These are phyloP conservation scores for Glomus cerebriforme DNA, from an alignment of 192 early-diverging fungal genomes.

Conservation along the genomic window DNA sequence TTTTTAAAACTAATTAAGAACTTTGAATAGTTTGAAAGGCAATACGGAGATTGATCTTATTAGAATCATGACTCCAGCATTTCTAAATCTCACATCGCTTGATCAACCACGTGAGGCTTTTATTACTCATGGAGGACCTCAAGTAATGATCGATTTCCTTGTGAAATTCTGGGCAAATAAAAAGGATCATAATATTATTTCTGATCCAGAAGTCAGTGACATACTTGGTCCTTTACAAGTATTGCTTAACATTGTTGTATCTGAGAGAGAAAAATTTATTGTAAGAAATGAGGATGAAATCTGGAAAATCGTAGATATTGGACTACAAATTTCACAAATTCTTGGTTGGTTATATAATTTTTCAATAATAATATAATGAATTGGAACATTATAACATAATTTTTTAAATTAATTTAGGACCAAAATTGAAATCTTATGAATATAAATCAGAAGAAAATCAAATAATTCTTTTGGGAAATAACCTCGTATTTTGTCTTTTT, in stretches of 20 bases:
- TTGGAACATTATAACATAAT: not conserved
- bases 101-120: conserved; percentile 7
- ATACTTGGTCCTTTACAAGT: conserved; percentile 5
- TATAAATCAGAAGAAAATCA: not conserved
- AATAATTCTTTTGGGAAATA: conserved; percentile 2
- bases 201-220: not conserved
- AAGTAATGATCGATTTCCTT: not conserved
- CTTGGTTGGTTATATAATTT: not conserved
- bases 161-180: not conserved
- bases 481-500: not conserved
- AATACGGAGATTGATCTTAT: not conserved
- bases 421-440: not conserved
- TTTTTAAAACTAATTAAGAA: not conserved
- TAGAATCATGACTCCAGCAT: conserved; percentile 13
- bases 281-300: not conserved
- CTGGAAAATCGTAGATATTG: not conserved
- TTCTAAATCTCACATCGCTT: conserved; percentile 15
- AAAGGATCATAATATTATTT: not conserved
- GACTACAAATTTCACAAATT: not conserved
- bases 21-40: not conserved
- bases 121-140: not conserved
- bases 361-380: not conserved
- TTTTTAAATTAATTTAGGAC: not conserved
- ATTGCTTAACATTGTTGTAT: not conserved
- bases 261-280: not conserved